Evolutionary conservation across 2,329 filamentous ascomycete genomes (phyloP).

Genomic region (Orbilia javanica): DNA sequence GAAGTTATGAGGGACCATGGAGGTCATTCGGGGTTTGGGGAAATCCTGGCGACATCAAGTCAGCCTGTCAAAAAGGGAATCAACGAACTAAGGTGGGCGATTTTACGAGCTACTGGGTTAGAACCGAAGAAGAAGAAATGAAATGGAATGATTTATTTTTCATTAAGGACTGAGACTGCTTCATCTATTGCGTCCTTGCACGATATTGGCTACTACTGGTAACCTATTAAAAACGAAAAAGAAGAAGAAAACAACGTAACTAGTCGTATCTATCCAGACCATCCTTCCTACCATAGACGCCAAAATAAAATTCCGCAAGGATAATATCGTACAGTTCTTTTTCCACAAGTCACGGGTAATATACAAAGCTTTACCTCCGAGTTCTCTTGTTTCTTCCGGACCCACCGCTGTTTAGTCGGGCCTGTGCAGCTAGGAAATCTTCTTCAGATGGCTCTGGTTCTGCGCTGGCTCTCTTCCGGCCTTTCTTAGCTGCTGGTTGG

Average conservation of each 20-base stretch:
- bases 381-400: conserved; percentile 51
- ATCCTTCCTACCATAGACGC: conserved; percentile 40
- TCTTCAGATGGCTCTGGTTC: conserved; percentile 68
- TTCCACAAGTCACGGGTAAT: background rate
- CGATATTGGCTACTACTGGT: background rate
- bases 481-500: conserved; percentile 65
- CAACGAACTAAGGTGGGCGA: conserved; percentile 74
- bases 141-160: conserved; percentile 32
- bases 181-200: conserved; percentile 4
- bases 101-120: conserved; percentile 74
- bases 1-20: conserved; percentile 64
- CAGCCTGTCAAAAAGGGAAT: conserved; percentile 71
- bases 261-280: conserved; percentile 34
- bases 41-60: conserved; percentile 72
- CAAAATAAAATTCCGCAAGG: conserved; percentile 38
- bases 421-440: conserved; percentile 59
- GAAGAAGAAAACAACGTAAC: conserved; percentile 17
- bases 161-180: no score
- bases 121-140: conserved; percentile 65
- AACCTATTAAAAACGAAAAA: conserved; percentile 14
- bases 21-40: conserved; percentile 68
- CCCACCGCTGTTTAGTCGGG: conserved; percentile 20
- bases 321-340: conserved; percentile 40
- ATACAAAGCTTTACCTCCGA: conserved; percentile 22
- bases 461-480: conserved; percentile 70